Percentiles rank a stretch among this genome's conserved stretches.
These are phyloP conservation scores for Xylaria sp. DNA, from an alignment of 2,329 filamentous ascomycete genomes.

Conservation along the genomic window DNA sequence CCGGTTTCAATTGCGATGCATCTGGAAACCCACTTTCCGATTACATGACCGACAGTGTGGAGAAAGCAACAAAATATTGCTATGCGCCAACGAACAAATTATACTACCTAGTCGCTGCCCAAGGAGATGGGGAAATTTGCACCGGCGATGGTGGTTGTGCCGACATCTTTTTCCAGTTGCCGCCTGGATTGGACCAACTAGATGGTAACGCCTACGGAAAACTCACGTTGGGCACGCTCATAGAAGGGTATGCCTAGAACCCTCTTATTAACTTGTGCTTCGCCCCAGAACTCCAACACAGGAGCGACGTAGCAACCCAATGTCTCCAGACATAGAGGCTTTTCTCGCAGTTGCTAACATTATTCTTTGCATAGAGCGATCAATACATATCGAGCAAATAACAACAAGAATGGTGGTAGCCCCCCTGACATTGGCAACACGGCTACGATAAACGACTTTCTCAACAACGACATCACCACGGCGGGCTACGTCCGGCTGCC, in stretches of 20 bases:
- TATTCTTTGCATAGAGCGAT: constrained; percentile 16
- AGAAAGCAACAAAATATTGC: constrained; percentile 1
- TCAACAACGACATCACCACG: constrained; percentile 41
- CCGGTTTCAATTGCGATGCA: constrained; percentile 29
- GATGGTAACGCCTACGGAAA: not conserved
- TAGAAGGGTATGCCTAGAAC: constrained; percentile 8
- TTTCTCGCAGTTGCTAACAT: not conserved
- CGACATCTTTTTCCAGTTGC: not conserved
- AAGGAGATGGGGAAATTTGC: constrained; percentile 7
- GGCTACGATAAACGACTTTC: constrained; percentile 33
- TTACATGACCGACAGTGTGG: constrained; percentile 4
- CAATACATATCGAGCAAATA: constrained; percentile 38
- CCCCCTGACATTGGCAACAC: constrained; percentile 35
- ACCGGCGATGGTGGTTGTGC: constrained; percentile 1
- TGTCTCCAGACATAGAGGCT: not conserved
- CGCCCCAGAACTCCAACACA: not conserved
- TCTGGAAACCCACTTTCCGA: constrained; percentile 1
- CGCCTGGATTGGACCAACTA: constrained; percentile 4
- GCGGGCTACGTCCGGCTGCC: constrained; percentile 36
- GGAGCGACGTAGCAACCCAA: not conserved
- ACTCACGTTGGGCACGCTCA: not conserved
- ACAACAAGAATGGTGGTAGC: constrained; percentile 39
- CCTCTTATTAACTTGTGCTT: not conserved
- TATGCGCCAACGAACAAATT: not conserved
- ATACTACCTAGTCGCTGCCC: constrained; percentile 3